Percentiles rank a stretch among this genome's conserved stretches.
Conservation (phyloP, 768 basidiomycete species). For the Leccinum uliginosum region DNA sequence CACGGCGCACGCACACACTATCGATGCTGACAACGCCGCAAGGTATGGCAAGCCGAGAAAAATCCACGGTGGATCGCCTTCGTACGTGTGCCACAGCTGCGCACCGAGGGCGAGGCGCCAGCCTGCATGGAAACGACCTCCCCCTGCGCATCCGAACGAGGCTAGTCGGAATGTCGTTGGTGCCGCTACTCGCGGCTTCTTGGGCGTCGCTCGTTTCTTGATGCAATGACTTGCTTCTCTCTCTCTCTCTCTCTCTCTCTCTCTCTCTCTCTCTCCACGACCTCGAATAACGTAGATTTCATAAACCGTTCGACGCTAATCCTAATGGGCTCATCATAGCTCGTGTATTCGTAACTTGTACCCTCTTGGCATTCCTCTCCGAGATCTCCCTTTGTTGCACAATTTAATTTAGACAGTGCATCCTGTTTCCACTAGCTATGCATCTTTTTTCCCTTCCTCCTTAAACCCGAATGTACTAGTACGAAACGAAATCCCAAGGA, state of each 20-base stretch:
- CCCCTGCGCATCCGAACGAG: slow-evolving; percentile 8
- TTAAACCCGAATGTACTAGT: background rate
- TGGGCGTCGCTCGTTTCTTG: slow-evolving; percentile 7
- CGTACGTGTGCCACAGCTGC: slow-evolving; percentile 28
- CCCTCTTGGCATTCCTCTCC: background rate
- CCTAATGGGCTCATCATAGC: background rate
- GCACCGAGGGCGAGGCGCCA: slow-evolving; percentile 16
- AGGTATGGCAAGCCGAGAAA: slow-evolving; percentile 28
- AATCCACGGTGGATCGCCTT: slow-evolving; percentile 29
- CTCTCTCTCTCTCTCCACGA: background rate
- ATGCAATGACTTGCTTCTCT: slow-evolving; percentile 5
- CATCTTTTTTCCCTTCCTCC: background rate
- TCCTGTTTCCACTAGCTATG: background rate
- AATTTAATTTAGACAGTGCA: background rate
- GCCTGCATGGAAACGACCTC: slow-evolving; percentile 22
- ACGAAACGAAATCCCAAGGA: background rate
- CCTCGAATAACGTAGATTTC: background rate
- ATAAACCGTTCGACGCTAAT: background rate
- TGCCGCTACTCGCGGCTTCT: slow-evolving; percentile 5
- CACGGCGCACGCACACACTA: background rate
- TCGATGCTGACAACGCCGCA: slow-evolving; percentile 8
- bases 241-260: background rate
- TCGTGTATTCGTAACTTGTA: background rate
- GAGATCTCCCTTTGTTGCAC: background rate
- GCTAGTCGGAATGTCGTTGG: background rate